Conservation (phyloP, 306 rosid species). For the Cyamopsis tetragonoloba region DNA sequence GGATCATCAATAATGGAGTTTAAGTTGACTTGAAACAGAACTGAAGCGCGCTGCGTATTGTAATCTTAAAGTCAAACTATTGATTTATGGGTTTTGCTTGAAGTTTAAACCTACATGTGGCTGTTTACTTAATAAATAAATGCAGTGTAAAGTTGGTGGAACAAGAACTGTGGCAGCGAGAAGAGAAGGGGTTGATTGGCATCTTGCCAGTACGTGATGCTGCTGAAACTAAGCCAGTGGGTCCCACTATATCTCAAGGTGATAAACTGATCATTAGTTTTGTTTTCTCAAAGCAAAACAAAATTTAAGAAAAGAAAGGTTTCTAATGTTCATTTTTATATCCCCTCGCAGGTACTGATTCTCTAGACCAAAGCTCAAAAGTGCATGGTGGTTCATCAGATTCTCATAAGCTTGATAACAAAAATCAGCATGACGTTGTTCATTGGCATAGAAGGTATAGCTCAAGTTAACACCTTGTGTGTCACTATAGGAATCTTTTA, state of each 20-base stretch:
- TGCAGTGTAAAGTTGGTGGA: slow-evolving; percentile 93
- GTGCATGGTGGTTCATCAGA: slow-evolving; percentile 61
- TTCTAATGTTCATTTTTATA: not conserved
- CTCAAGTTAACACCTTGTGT: not conserved
- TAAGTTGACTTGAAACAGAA: not conserved
- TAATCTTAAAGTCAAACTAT: too few species aligned
- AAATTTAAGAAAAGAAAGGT: not conserved
- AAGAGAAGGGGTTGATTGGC: slow-evolving; percentile 96
- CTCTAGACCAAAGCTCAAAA: slow-evolving; percentile 63
- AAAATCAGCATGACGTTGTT: slow-evolving; percentile 71
- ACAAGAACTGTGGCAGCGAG: slow-evolving; percentile 98
- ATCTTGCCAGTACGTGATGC: slow-evolving; percentile 89
- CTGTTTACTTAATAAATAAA: not conserved
- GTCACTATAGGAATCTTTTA: not conserved
- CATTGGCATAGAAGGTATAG: slow-evolving; percentile 91
- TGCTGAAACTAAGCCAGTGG: slow-evolving; percentile 57
- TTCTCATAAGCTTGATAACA: slow-evolving; percentile 56
- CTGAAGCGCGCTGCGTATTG: not conserved
- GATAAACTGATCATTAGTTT: slow-evolving; percentile 4
- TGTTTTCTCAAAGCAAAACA: not conserved
- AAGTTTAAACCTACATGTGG: too few species aligned
- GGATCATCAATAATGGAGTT: not conserved
- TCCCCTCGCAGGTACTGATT: slow-evolving; percentile 43
- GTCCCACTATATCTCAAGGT: slow-evolving; percentile 68
- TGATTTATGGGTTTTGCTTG: too few species aligned